Evolutionary conservation across 495 filamentous ascomycete species (phyloP).

Genomic region (Neurospora sp.): DNA sequence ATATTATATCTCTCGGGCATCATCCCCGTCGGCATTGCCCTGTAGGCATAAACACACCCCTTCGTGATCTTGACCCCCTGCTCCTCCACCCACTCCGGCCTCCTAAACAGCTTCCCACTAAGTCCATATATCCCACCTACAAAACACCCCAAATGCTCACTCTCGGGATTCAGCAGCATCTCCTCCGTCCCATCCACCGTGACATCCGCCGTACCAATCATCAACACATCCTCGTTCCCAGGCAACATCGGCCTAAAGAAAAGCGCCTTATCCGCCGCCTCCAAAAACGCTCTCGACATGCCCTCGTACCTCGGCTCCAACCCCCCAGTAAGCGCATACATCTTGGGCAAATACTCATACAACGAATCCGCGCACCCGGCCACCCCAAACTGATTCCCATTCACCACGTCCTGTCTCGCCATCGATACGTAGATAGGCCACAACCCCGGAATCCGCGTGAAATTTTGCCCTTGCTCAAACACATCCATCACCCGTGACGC

Average conservation of each 20-base stretch:
- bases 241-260: conserved; percentile 74
- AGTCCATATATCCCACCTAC: conserved; percentile 77
- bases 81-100: conserved; percentile 54
- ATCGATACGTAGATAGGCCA: conserved; percentile 75
- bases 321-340: conserved; percentile 63
- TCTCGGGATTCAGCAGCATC: conserved; percentile 22
- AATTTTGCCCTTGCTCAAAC: conserved; percentile 57
- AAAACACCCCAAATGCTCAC: conserved; percentile 56
- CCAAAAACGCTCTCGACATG: conserved; percentile 64
- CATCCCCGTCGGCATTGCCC: conserved; percentile 65
- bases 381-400: conserved; percentile 48
- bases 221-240: conserved; percentile 56
- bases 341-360: conserved; percentile 84
- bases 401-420: conserved; percentile 18
- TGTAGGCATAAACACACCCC: conserved; percentile 82
- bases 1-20: conserved; percentile 69
- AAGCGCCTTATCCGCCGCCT: conserved; percentile 55
- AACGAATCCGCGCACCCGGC: conserved; percentile 72
- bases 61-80: conserved; percentile 62
- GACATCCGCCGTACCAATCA: conserved; percentile 41
- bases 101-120: conserved; percentile 61
- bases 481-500: conserved; percentile 71
- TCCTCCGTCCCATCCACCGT: conserved; percentile 13
- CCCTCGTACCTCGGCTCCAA: conserved; percentile 58
- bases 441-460: conserved; percentile 66